phyloP scores from a whole-genome alignment of 2,329 filamentous ascomycete species.

The Aspergillus pseudotamarii region DNA sequence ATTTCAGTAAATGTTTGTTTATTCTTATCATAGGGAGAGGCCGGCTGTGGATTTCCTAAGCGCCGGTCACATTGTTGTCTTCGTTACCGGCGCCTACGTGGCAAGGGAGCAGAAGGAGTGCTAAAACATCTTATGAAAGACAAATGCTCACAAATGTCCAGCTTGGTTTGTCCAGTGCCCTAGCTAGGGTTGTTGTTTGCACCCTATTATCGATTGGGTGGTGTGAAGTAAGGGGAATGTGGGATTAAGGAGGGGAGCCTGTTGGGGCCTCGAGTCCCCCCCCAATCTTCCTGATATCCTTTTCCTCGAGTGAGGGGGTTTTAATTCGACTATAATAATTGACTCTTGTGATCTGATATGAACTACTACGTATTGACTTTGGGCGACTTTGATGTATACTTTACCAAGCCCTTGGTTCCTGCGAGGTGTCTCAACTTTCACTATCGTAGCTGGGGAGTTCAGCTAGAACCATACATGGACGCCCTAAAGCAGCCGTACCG shows the following conservation, averaged over 20 bases:
- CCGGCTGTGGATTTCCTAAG: no score
- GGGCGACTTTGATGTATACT: no score
- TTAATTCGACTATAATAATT: not conserved
- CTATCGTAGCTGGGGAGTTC: not conserved
- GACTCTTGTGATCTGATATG: not conserved
- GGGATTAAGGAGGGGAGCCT: not conserved
- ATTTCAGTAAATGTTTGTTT: no score
- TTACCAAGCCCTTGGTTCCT: not conserved
- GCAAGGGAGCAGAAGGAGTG: no score
- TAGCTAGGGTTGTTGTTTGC: no score
- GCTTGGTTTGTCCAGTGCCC: no score
- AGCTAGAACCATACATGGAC: not conserved
- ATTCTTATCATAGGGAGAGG: no score
- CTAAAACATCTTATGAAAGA: no score
- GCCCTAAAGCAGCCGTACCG: not conserved
- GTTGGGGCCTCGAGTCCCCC: not conserved
- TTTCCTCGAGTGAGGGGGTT: not conserved
- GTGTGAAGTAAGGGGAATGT: not conserved
- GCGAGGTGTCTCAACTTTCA: not conserved
- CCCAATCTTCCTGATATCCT: not conserved
- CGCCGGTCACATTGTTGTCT: no score
- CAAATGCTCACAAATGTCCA: no score
- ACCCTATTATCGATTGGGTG: not conserved
- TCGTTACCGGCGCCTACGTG: no score
- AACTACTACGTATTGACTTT: no score